Evolutionary conservation across 108 stramenopile genomes (phyloP).

Genomic region (Skeletonema tropicum): DNA sequence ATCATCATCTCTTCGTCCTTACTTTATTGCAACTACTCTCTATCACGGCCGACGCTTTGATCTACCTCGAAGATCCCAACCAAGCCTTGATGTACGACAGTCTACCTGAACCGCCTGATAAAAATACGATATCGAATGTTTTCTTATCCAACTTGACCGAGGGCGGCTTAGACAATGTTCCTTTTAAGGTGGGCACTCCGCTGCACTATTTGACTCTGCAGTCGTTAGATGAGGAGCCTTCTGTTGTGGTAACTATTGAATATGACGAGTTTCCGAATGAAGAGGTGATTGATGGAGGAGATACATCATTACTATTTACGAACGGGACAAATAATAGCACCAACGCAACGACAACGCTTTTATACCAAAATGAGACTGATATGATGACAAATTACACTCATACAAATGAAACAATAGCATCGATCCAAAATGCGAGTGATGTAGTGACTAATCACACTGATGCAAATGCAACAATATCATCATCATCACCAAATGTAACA

Average conservation of each 20-base stretch:
- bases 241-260: neutral
- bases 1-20: neutral
- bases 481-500: neutral
- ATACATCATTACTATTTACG: neutral
- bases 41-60: neutral
- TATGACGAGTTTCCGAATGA: neutral
- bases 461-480: neutral
- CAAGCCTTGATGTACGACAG: neutral
- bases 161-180: slow-evolving; percentile 1
- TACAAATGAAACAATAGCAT: neutral
- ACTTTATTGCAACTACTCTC: neutral
- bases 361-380: neutral
- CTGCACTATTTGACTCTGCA: neutral
- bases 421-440: neutral
- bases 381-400: neutral
- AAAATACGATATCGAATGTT: neutral
- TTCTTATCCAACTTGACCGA: slow-evolving; percentile 5
- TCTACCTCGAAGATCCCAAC: neutral
- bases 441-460: neutral
- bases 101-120: neutral
- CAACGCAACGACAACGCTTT: neutral
- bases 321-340: neutral
- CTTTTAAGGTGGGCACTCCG: neutral
- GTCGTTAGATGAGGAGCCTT: neutral
- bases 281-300: neutral